Percentiles rank a stretch among this genome's conserved stretches.
Evolutionary conservation across 1,284 basidiomycete genomes (phyloP).

Genomic region (Puccinia coronata): DNA sequence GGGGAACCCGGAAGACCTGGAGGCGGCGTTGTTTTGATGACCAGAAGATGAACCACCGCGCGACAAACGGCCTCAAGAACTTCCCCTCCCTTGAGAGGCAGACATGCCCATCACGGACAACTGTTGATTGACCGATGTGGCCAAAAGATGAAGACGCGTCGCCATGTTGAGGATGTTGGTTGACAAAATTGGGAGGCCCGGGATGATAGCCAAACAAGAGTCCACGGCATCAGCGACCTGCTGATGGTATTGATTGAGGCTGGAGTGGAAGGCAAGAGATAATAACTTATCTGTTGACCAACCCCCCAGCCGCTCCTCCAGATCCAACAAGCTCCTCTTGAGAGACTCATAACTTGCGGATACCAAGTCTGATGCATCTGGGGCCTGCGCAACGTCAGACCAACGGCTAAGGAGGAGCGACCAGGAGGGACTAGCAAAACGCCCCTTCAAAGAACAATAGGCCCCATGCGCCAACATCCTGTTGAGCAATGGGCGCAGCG

Average conservation of each 20-base stretch:
- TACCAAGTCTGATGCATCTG: background rate
- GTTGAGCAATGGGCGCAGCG: background rate
- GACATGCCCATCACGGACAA: background rate
- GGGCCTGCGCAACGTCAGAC: background rate
- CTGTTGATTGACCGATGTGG: background rate
- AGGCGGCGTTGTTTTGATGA: background rate
- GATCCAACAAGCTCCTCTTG: background rate
- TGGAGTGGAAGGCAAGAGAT: background rate
- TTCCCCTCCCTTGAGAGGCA: background rate
- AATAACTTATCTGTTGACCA: background rate
- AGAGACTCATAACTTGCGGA: background rate
- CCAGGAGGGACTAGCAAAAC: background rate
- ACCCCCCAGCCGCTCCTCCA: background rate
- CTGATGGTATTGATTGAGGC: background rate
- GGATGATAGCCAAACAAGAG: background rate
- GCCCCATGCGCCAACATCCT: background rate
- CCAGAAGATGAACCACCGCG: background rate
- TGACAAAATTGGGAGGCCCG: background rate
- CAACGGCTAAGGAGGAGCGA: background rate
- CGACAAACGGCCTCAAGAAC: background rate
- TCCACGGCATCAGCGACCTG: background rate
- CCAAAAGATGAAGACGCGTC: background rate
- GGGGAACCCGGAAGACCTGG: background rate
- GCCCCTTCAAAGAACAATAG: background rate
- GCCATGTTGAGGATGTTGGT: background rate